Conservation (phyloP, 768 basidiomycete genomes). For the Atractiella rhizophila region DNA sequence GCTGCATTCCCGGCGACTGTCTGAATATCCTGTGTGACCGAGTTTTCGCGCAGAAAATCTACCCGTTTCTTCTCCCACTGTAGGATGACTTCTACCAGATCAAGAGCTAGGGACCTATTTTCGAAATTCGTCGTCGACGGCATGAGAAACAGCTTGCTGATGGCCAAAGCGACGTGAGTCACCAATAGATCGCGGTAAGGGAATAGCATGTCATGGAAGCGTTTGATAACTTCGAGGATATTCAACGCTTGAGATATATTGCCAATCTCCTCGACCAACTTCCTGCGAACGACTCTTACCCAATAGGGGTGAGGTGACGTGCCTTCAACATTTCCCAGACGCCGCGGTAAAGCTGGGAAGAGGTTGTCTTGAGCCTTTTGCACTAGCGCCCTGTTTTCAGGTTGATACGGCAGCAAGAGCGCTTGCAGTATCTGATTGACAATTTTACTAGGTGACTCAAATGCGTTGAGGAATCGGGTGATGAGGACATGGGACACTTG, state of each 20-base stretch:
- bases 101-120: constrained; percentile 61
- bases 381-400: constrained; percentile 48
- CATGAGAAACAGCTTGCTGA: constrained; percentile 65
- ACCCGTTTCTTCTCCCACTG: constrained; percentile 46
- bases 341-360: constrained; percentile 49
- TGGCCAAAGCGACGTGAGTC: constrained; percentile 70
- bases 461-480: constrained; percentile 71
- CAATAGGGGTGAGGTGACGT: constrained; percentile 34
- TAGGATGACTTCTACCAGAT: constrained; percentile 72
- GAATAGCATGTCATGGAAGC: constrained; percentile 74
- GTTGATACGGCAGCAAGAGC: constrained; percentile 53
- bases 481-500: constrained; percentile 74
- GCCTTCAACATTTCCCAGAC: constrained; percentile 29
- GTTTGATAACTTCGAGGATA: constrained; percentile 77
- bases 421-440: constrained; percentile 73
- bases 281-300: constrained; percentile 60
- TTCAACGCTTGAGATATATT: constrained; percentile 37
- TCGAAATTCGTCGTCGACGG: constrained; percentile 40
- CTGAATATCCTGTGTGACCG: constrained; percentile 17
- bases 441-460: constrained; percentile 72
- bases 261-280: constrained; percentile 67
- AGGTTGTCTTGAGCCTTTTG: constrained; percentile 69
- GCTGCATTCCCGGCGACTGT: constrained; percentile 14
- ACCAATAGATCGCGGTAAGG: constrained; percentile 77
- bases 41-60: constrained; percentile 19